A percentile compares a stretch with the other conserved stretches of the same genome.
phyloP scores from a whole-genome alignment of 352 stramenopile species.

The Phytophthora brassicae region DNA sequence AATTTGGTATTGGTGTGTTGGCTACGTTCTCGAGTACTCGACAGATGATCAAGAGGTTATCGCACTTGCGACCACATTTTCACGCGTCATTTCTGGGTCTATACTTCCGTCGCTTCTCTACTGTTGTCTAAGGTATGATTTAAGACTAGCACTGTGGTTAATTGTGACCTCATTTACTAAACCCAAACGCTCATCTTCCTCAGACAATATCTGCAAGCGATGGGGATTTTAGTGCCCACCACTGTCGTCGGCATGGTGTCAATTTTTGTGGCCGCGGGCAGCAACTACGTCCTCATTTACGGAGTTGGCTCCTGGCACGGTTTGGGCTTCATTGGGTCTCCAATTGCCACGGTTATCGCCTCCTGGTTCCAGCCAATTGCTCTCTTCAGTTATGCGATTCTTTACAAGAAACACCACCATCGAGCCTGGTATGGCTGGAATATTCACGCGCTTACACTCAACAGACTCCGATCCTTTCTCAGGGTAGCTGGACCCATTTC shows the following conservation, averaged over 20 bases:
- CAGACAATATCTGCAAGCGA: slow-evolving; percentile 74
- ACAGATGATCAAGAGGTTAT: slow-evolving; percentile 65
- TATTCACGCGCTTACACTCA: slow-evolving; percentile 41
- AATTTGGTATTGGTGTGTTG: slow-evolving; percentile 74
- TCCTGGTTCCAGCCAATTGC: slow-evolving; percentile 75
- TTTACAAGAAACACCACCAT: slow-evolving; percentile 58
- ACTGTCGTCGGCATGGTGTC: slow-evolving; percentile 65
- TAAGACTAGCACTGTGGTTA: background rate
- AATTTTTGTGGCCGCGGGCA: slow-evolving; percentile 54
- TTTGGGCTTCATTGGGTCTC: slow-evolving; percentile 79
- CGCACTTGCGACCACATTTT: slow-evolving; percentile 55
- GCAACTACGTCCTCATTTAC: slow-evolving; percentile 80
- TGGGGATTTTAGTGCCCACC: slow-evolving; percentile 63
- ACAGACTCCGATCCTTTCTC: slow-evolving; percentile 46
- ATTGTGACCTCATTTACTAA: slow-evolving; percentile 3
- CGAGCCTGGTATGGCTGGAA: slow-evolving; percentile 68
- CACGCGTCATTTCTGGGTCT: slow-evolving; percentile 56
- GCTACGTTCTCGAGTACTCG: slow-evolving; percentile 58
- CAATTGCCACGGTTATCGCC: slow-evolving; percentile 72
- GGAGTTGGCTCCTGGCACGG: slow-evolving; percentile 50
- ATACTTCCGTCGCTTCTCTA: slow-evolving; percentile 69
- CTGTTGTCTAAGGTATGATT: slow-evolving; percentile 54
- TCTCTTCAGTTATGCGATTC: slow-evolving; percentile 59
- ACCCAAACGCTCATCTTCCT: background rate
- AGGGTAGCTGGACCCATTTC: slow-evolving; percentile 63